Conservation (phyloP, 768 basidiomycete genomes). For the Myochromella boudieri region DNA sequence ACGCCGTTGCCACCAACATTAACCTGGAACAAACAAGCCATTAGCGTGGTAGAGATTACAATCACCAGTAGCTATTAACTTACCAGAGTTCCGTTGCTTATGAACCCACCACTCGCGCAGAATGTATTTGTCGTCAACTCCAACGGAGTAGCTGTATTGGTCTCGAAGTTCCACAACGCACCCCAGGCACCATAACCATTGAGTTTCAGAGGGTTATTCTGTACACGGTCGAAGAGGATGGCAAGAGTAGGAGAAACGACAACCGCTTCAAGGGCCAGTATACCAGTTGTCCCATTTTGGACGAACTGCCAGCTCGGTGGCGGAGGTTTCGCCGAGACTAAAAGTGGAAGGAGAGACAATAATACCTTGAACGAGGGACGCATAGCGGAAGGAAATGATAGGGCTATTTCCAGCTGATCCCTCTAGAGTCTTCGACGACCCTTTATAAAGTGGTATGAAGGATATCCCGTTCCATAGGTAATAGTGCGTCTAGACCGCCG, state of each 20-base stretch:
- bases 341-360: background rate
- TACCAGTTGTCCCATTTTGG: conserved; percentile 3
- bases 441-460: too few species aligned
- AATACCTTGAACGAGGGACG: too few species aligned
- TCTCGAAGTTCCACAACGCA: background rate
- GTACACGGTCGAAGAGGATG: background rate
- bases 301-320: background rate
- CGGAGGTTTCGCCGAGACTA: background rate
- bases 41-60: background rate
- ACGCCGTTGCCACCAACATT: conserved; percentile 29
- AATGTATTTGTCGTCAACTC: background rate
- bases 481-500: too few species aligned
- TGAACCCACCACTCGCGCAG: conserved; percentile 3
- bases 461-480: too few species aligned
- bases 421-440: too few species aligned
- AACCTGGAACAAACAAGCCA: conserved; percentile 18
- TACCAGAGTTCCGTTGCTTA: conserved; percentile 4
- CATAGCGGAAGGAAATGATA: too few species aligned
- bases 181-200: background rate
- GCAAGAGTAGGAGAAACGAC: conserved; percentile 1
- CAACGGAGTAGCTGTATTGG: background rate
- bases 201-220: background rate
- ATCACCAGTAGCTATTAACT: background rate
- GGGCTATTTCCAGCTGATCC: too few species aligned
- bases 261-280: background rate